Base-by-base conservation (phyloP, 2,329 filamentous ascomycete species). In the Cladosporium oxysporum region DNA sequence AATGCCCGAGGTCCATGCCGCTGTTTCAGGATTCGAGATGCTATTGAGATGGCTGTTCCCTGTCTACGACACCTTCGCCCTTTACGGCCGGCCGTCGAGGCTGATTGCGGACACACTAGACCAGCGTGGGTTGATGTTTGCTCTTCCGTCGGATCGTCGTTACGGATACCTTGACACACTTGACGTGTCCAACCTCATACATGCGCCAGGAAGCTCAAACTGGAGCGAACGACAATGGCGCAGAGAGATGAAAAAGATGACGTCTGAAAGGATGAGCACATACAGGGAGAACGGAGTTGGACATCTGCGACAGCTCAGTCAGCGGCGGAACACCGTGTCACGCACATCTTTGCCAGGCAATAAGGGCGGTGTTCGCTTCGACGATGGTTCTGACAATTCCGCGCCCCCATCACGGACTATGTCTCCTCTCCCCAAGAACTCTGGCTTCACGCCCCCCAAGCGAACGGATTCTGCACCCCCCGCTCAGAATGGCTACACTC, bases 1-100 rank as follows among this genome's bases (percentile, higher is more conserved):
- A 71, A 97, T 99, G 93, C 95, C 95, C 4, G 95, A 99, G 77
- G 87, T 90, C 1, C 92, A 92, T 73, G 90, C 94, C n/a, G 93
- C 92, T 21, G 91, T 99, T 14, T 91, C 88, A 64, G 95, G 95
- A 0, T 97, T 98, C 71, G 95, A 98, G 78, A 97, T 96, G 84
- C 90, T 99, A 84, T 83, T 99, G 37, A 88, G 92, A 55, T 97
- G 91, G 80, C 83, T 99, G 14, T 96, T 99, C 76, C 95, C 95
- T 0, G 91, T 93, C 0, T 99, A 92, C 83, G 95, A 99, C 76
- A 92, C 92, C 0, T 99, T 97, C 77, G 88, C 85, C 47, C 83
- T 99, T 1, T 99, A 99, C 73, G 95, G 95, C 31, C 90, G 95
- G 26, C 95, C 95, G 0, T 91, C 87, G 31, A 89, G 92, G 68